phyloP scores from a whole-genome alignment of 495 filamentous ascomycete species.

The Daldinia vernicosa region DNA sequence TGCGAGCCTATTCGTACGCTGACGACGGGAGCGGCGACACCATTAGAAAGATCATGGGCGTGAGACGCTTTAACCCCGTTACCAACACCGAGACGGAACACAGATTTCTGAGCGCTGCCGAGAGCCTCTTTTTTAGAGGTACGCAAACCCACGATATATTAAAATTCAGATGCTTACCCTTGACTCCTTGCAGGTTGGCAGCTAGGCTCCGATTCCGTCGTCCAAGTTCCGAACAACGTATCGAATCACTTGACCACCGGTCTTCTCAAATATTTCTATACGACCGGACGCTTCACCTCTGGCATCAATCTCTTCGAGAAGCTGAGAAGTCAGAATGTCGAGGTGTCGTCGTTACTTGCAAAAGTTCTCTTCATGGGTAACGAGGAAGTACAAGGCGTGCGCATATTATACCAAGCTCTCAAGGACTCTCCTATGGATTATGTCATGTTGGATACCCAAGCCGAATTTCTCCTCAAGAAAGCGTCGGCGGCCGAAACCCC shows the following conservation, averaged over 20 bases:
- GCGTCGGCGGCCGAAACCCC: slow-evolving; percentile 61
- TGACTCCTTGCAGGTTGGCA: slow-evolving; percentile 74
- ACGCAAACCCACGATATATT: slow-evolving; percentile 25
- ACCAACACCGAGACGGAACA: slow-evolving; percentile 98
- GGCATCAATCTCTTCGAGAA: slow-evolving; percentile 99
- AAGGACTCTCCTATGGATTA: slow-evolving; percentile 96
- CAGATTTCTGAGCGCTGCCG: slow-evolving; percentile 93
- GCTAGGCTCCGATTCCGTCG: slow-evolving; percentile 94
- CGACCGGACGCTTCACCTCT: slow-evolving; percentile 92
- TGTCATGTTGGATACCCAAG: slow-evolving; percentile 90
- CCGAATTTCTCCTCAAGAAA: slow-evolving; percentile 90
- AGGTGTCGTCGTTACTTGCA: slow-evolving; percentile 91
- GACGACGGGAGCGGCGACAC: slow-evolving; percentile 92
- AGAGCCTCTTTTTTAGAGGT: slow-evolving; percentile 95
- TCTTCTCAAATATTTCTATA: slow-evolving; percentile 94
- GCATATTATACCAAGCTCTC: slow-evolving; percentile 84
- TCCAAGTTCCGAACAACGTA: slow-evolving; percentile 95
- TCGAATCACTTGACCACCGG: slow-evolving; percentile 95
- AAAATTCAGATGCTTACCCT: slow-evolving; percentile 8
- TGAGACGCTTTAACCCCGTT: slow-evolving; percentile 94
- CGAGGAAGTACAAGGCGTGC: slow-evolving; percentile 93
- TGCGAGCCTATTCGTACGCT: slow-evolving; percentile 94
- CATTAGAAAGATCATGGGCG: slow-evolving; percentile 92
- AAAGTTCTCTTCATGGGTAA: slow-evolving; percentile 91
- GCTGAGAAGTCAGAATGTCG: slow-evolving; percentile 85